A percentile compares a stretch with the other conserved stretches of the same genome.
phyloP scores from a whole-genome alignment of 371 early-diverging fungal species.

The Mucor velutinosus region DNA sequence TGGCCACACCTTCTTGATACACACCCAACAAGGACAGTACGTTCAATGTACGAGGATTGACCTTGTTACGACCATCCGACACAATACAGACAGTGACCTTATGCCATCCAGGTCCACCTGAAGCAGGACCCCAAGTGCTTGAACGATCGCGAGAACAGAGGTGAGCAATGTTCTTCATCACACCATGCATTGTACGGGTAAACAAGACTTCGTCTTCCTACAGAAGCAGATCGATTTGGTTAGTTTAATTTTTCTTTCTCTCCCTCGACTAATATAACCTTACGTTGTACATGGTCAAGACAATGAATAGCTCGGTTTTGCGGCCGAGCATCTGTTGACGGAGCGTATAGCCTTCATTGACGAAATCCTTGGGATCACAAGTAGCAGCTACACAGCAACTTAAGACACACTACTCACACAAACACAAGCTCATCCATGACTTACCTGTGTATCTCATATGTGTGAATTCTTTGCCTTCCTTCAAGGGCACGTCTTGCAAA shows the following conservation, averaged over 20 bases:
- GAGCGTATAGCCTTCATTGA: slow-evolving; percentile 72
- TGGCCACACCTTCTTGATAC: slow-evolving; percentile 90
- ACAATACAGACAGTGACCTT: slow-evolving; percentile 91
- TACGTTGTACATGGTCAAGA: slow-evolving; percentile 94
- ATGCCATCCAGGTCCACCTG: slow-evolving; percentile 72
- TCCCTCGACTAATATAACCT: slow-evolving; percentile 15
- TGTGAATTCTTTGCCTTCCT: slow-evolving; percentile 71
- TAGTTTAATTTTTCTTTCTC: background rate
- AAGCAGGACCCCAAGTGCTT: slow-evolving; percentile 72
- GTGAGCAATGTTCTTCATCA: slow-evolving; percentile 91
- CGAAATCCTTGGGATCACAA: slow-evolving; percentile 85
- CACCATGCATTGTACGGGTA: slow-evolving; percentile 85
- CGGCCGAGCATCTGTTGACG: slow-evolving; percentile 76
- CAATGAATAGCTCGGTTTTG: slow-evolving; percentile 86
- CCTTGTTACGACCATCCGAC: slow-evolving; percentile 78
- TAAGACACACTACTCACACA: background rate
- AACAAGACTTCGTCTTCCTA: slow-evolving; percentile 91
- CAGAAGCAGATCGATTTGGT: background rate
- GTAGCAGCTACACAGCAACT: slow-evolving; percentile 56
- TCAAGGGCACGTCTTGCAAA: slow-evolving; percentile 58
- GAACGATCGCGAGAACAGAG: slow-evolving; percentile 81
- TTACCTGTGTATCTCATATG: slow-evolving; percentile 74
- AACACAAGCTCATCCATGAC: background rate
- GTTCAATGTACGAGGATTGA: slow-evolving; percentile 77
- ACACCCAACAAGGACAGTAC: slow-evolving; percentile 88